These are phyloP conservation scores for Annulohypoxylon nitens DNA, from an alignment of 495 filamentous ascomycete genomes.

Conservation along the genomic window DNA sequence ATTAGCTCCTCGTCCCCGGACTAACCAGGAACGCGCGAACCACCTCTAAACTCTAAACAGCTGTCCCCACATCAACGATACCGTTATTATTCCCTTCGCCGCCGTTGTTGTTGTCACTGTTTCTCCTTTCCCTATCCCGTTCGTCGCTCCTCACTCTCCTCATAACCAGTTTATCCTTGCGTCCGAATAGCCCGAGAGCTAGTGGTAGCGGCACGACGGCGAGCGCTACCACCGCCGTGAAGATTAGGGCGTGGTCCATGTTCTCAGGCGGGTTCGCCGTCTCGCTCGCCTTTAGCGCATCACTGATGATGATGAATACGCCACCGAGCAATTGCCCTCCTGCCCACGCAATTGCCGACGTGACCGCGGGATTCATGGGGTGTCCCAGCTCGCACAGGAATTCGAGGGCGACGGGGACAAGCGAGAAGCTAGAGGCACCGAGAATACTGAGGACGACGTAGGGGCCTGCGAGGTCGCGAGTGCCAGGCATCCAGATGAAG, in stretches of 20 bases:
- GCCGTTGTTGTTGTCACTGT: neutral
- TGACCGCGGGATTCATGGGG: slow-evolving; percentile 88
- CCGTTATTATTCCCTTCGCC: neutral
- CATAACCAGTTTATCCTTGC: slow-evolving; percentile 63
- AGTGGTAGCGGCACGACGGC: slow-evolving; percentile 76
- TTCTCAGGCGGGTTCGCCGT: slow-evolving; percentile 70
- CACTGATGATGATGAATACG: slow-evolving; percentile 84
- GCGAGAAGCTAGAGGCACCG: slow-evolving; percentile 82
- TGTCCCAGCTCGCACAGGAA: slow-evolving; percentile 87
- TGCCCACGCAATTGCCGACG: slow-evolving; percentile 84
- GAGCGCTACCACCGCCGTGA: slow-evolving; percentile 77
- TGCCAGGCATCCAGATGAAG: slow-evolving; percentile 84
- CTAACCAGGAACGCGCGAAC: neutral
- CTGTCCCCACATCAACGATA: neutral
- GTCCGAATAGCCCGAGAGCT: slow-evolving; percentile 73
- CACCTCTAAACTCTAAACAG: neutral
- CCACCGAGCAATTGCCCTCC: slow-evolving; percentile 84
- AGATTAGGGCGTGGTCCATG: slow-evolving; percentile 82
- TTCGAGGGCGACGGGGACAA: slow-evolving; percentile 89
- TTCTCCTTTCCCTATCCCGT: neutral
- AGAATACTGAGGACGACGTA: slow-evolving; percentile 79
- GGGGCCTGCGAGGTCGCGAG: slow-evolving; percentile 74
- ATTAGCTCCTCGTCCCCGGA: neutral
- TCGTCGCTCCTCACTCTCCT: slow-evolving; percentile 66
- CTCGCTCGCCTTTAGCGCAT: slow-evolving; percentile 75